These are phyloP conservation scores for Aspergillus aculeatinus DNA, from an alignment of 2,329 filamentous ascomycete genomes.

Conservation along the genomic window DNA sequence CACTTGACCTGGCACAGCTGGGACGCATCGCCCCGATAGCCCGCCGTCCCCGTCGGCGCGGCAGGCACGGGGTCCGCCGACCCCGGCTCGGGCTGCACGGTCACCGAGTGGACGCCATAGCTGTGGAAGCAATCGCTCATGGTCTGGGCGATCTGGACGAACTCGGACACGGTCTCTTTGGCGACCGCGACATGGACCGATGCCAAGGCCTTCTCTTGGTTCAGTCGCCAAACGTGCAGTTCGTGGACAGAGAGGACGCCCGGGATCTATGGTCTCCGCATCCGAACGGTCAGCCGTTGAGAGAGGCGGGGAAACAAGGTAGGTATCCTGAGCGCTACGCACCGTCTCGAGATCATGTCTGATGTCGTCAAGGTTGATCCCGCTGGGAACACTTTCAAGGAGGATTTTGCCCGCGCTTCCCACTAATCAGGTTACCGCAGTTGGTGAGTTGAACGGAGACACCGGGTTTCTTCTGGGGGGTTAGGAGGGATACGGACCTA, in stretches of 20 bases:
- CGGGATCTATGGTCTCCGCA: conserved; percentile 27
- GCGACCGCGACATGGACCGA: conserved; percentile 64
- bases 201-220: conserved; percentile 66
- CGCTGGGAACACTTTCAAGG: conserved; percentile 62
- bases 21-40: no score
- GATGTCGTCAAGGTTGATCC: conserved; percentile 61
- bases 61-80: no score
- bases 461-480: no score
- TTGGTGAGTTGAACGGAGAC: no score
- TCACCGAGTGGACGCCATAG: conserved; percentile 69
- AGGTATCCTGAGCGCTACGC: no score
- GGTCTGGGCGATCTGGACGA: conserved; percentile 60
- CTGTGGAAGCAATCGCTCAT: conserved; percentile 67
- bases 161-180: conserved; percentile 38
- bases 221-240: conserved; percentile 69
- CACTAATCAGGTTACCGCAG: not conserved
- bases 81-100: conserved; percentile 62
- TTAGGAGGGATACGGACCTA: no score
- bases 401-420: conserved; percentile 58
- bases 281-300: no score
- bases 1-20: no score
- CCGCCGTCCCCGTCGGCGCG: no score
- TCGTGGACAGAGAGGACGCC: conserved; percentile 67
- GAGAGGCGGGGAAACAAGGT: no score
- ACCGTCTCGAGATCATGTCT: conserved; percentile 64